phyloP scores from a whole-genome alignment of 352 stramenopile genomes.

The Plasmopara viticola region DNA sequence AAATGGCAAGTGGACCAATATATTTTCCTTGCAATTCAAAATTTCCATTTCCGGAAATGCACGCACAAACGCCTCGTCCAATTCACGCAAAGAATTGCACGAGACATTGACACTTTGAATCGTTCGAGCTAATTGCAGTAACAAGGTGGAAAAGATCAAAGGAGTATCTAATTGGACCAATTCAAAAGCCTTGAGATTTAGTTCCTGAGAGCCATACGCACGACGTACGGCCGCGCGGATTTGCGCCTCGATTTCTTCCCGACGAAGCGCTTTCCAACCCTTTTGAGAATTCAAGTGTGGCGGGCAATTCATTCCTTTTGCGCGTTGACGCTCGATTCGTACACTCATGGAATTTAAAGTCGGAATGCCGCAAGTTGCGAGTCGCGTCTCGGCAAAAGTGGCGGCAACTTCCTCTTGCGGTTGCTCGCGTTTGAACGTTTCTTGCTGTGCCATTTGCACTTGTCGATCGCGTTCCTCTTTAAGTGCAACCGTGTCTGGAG shows the following conservation, averaged over 20 bases:
- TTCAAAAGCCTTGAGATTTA: slow-evolving; percentile 62
- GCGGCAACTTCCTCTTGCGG: slow-evolving; percentile 37
- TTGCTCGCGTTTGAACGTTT: slow-evolving; percentile 36
- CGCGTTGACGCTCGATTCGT: slow-evolving; percentile 41
- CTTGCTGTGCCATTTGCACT: slow-evolving; percentile 47
- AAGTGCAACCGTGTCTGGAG: slow-evolving; percentile 39
- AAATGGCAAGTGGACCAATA: slow-evolving; percentile 35
- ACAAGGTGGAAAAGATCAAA: slow-evolving; percentile 50
- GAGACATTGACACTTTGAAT: slow-evolving; percentile 60
- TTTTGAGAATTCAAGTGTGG: slow-evolving; percentile 19
- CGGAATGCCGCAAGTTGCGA: slow-evolving; percentile 53
- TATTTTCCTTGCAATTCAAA: slow-evolving; percentile 63
- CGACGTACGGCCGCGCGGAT: slow-evolving; percentile 39
- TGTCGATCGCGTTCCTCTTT: slow-evolving; percentile 44
- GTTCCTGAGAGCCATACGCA: slow-evolving; percentile 42
- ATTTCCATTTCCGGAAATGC: slow-evolving; percentile 48
- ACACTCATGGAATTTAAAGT: slow-evolving; percentile 65
- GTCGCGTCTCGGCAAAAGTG: slow-evolving; percentile 48
- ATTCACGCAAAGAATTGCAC: slow-evolving; percentile 56
- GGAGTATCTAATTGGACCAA: slow-evolving; percentile 45
- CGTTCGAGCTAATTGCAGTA: slow-evolving; percentile 55
- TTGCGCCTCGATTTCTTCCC: slow-evolving; percentile 9
- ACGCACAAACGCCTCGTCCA: slow-evolving; percentile 42
- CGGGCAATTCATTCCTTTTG: slow-evolving; percentile 7
- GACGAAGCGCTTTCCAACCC: slow-evolving; percentile 7